A percentile compares a stretch with the other conserved stretches of the same genome.
phyloP scores from a whole-genome alignment of 2,329 filamentous ascomycete genomes.

The Aspergillus carbonarius region DNA sequence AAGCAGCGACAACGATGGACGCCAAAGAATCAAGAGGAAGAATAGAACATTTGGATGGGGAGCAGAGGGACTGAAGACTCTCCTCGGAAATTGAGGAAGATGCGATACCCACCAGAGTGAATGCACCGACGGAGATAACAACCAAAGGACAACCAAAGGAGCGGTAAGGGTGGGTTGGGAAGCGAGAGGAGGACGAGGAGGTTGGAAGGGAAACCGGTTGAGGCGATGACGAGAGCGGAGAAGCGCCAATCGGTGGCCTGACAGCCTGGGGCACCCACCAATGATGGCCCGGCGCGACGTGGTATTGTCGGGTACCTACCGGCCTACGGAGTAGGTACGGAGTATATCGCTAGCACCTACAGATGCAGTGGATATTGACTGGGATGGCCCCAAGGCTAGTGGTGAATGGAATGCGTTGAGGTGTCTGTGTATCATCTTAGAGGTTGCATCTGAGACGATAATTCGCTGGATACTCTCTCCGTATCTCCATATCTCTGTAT shows the following conservation, averaged over 20 bases:
- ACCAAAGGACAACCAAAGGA: constrained; percentile 1
- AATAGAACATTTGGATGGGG: neutral
- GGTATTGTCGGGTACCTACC: constrained; percentile 3
- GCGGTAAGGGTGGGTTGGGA: neutral
- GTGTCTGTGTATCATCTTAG: too few relatives aligned
- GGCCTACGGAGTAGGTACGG: neutral
- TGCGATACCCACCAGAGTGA: neutral
- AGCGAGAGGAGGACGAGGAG: constrained; percentile 2
- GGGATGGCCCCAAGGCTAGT: neutral
- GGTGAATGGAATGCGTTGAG: too few relatives aligned
- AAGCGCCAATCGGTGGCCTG: constrained; percentile 13
- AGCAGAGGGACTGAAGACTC: neutral
- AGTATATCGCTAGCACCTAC: neutral
- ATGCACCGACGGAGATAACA: neutral
- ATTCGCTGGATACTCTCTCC: neutral
- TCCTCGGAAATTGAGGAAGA: neutral
- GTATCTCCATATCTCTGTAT: neutral
- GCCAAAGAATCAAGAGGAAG: constrained; percentile 1
- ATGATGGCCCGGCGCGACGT: neutral
- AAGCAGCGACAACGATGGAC: constrained; percentile 11
- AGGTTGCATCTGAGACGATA: neutral
- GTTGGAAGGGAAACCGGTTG: constrained; percentile 6
- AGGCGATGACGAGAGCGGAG: constrained; percentile 36
- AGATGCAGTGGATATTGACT: neutral
- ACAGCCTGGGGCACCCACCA: constrained; percentile 25